A percentile compares a stretch with the other conserved stretches of the same genome.
Evolutionary conservation across 1,139 yeast species (phyloP).

Genomic region (Arxiozyma heterogenica): DNA sequence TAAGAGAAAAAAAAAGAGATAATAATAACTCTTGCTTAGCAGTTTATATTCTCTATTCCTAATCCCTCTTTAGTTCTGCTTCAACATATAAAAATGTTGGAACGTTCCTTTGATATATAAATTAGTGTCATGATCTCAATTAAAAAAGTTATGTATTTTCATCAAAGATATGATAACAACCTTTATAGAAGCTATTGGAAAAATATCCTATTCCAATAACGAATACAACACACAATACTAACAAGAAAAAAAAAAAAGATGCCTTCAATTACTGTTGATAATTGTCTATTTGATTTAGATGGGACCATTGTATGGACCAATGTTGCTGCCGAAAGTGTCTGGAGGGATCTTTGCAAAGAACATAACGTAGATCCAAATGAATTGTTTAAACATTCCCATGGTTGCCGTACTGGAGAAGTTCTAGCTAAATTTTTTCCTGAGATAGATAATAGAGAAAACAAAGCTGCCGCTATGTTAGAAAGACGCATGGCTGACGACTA

Average conservation of each 20-base stretch:
- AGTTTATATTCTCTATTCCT: background rate
- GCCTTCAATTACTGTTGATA: constrained; percentile 16
- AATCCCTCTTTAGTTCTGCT: too few species aligned
- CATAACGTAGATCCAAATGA: constrained; percentile 58
- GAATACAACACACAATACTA: background rate
- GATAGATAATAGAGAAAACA: constrained; percentile 48
- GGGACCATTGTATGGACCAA: constrained; percentile 71
- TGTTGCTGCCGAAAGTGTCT: constrained; percentile 61
- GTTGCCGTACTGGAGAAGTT: constrained; percentile 63
- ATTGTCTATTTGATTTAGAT: constrained; percentile 60
- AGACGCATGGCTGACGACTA: constrained; percentile 54
- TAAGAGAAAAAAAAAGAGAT: too few species aligned
- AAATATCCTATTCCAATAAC: too few species aligned
- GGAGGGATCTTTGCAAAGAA: constrained; percentile 55
- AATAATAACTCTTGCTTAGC: background rate
- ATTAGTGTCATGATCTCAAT: too few species aligned
- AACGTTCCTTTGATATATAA: too few species aligned
- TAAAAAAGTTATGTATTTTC: too few species aligned
- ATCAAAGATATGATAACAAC: too few species aligned
- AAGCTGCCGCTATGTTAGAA: constrained; percentile 47
- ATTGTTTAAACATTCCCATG: constrained; percentile 61
- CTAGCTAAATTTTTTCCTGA: constrained; percentile 57
- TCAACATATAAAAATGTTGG: too few species aligned
- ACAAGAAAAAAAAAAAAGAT: background rate
- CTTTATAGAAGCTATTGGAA: too few species aligned